Base-by-base conservation (phyloP, 768 basidiomycete genomes). In the Pleurotus ostreatus region DNA sequence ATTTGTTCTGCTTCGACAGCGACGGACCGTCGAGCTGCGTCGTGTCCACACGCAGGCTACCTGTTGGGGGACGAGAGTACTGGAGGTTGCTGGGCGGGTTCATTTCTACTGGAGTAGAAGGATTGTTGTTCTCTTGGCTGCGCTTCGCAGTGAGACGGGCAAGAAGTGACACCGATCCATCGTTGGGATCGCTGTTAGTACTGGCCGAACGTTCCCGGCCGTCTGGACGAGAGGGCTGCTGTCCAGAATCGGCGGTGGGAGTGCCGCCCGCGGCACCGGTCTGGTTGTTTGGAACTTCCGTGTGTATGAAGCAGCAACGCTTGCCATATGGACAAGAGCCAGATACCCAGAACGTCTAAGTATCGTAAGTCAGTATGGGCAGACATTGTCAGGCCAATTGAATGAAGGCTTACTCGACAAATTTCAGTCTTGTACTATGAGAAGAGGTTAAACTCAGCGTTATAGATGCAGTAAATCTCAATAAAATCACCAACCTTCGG, bases 261-360 rank as follows among this genome's bases (percentile, higher is more conserved):
- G 73, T 68, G 40, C 68, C 70, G 45, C 66, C 69, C 37, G 80
- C 80, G 55, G 81, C 80, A 45, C 81, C 73, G 16, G 76, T 74
- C 23, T 82, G 85, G n/a, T 81, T 76, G 45, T 78, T 76, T 15
- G 91, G 89, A 45, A 92, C 77, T 64, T 90, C 91, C 2, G 92
- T 94, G 65, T 94, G 92, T 63, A 94, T 94, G 79, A 94, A 94
- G 74, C 92, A 94, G 70, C 92, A 94, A 56, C 92, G 75, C 70
- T 93, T 93, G 53, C 93, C 92, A 61, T 94, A 94, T 0, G 92
- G 92, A 66, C 92, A 94, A 15, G 92, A 92, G 23, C 92, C 92
- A 46, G 92, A 93, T 11, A 94, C 88, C 90, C 92, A 94, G 77
- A 94, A 94, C 6, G 92, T 94, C 86, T 92, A 63, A 34, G 7